phyloP scores from a whole-genome alignment of 345 rosid species.

The Sisymbrium irio region DNA sequence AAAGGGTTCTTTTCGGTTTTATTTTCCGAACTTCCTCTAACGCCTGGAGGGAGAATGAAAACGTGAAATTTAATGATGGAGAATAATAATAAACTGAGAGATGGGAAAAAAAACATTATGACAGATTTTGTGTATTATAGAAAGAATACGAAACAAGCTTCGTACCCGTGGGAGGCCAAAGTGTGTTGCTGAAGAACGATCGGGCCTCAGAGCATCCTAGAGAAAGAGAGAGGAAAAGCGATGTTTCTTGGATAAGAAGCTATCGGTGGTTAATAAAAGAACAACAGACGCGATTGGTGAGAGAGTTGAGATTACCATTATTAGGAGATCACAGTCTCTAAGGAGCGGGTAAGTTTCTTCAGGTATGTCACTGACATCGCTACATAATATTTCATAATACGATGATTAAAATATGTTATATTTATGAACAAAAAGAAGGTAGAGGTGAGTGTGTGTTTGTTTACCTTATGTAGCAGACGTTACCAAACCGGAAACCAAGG shows the following conservation, averaged over 20 bases:
- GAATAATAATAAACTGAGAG: neutral
- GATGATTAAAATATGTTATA: neutral
- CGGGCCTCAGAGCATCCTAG: constrained; percentile 89
- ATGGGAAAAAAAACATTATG: neutral
- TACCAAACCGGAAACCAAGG: constrained; percentile 90
- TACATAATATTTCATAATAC: constrained; percentile 35
- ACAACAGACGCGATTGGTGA: neutral
- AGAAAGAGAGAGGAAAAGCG: neutral
- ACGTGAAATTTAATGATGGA: neutral
- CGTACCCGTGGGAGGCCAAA: constrained; percentile 91
- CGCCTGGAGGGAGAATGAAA: constrained; percentile 44
- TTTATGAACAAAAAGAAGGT: neutral
- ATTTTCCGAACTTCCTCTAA: constrained; percentile 83
- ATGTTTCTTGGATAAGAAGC: constrained; percentile 24
- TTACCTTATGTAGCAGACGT: constrained; percentile 85
- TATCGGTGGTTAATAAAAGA: neutral
- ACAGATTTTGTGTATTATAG: neutral
- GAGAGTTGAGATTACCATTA: constrained; percentile 48
- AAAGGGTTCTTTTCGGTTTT: constrained; percentile 78
- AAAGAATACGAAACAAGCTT: neutral
- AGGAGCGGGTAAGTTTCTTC: constrained; percentile 89
- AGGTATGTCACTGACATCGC: constrained; percentile 90
- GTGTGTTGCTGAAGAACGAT: constrained; percentile 84
- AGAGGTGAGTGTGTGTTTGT: neutral
- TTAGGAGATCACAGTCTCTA: constrained; percentile 61